Conservation (phyloP, 2,329 filamentous ascomycete genomes). For the Botryotinia calthae region DNA sequence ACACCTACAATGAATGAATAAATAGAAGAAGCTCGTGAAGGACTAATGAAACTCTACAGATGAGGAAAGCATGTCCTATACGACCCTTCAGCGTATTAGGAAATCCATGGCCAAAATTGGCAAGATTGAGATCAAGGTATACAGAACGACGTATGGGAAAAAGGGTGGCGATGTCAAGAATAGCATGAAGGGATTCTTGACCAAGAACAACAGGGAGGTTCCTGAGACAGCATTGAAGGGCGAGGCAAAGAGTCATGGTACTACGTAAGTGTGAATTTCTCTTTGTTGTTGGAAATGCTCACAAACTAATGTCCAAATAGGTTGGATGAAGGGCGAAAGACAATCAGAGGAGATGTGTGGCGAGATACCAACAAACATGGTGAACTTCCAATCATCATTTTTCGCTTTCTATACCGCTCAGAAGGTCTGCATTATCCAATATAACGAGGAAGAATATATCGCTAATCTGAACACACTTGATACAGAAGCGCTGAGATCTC, state of each 20-base stretch:
- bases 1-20: background rate
- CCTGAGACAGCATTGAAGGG: slow-evolving; percentile 29
- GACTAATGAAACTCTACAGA: background rate
- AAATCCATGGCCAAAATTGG: slow-evolving; percentile 21
- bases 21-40: background rate
- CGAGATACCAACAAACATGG: background rate
- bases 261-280: slow-evolving; percentile 21
- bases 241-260: slow-evolving; percentile 26
- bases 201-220: background rate
- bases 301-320: background rate
- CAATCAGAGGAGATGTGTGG: slow-evolving; percentile 2
- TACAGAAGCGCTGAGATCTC: background rate
- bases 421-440: background rate
- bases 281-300: background rate
- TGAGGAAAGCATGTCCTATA: background rate
- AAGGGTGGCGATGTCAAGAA: slow-evolving; percentile 5
- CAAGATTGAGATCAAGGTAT: slow-evolving; percentile 24
- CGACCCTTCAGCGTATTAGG: background rate
- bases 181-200: slow-evolving; percentile 5
- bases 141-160: slow-evolving; percentile 21
- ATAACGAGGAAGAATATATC: background rate
- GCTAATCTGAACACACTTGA: background rate
- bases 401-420: slow-evolving; percentile 11
- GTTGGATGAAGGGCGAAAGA: background rate
- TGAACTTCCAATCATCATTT: background rate